Percentiles rank a stretch among this genome's conserved stretches.
Evolutionary conservation across 129 eudicot genomes (phyloP).

Genomic region (Lonicera japonica): DNA sequence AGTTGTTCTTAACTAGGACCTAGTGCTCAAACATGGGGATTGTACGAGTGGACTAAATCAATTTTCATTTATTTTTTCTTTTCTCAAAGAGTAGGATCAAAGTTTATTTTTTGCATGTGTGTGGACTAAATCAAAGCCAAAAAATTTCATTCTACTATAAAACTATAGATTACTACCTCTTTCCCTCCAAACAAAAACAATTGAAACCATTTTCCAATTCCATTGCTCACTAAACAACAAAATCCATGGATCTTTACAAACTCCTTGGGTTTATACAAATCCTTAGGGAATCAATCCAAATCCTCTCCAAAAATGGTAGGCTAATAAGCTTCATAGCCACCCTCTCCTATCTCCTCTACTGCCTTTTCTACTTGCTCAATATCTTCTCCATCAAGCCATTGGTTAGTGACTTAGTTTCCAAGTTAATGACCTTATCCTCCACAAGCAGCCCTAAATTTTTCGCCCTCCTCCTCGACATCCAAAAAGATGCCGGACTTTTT

Average conservation of each 20-base stretch:
- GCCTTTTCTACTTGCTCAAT: constrained; percentile 15
- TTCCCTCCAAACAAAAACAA: too few relatives aligned
- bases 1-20: too few relatives aligned
- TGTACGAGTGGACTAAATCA: too few relatives aligned
- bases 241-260: neutral
- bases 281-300: constrained; percentile 30
- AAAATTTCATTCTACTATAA: too few relatives aligned
- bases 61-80: too few relatives aligned
- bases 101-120: too few relatives aligned
- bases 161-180: too few relatives aligned
- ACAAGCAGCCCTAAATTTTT: constrained; percentile 12
- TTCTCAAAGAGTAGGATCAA: too few relatives aligned
- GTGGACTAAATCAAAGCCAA: too few relatives aligned
- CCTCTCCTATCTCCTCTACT: constrained; percentile 18
- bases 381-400: constrained; percentile 8
- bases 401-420: neutral
- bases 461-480: constrained; percentile 15
- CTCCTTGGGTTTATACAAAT: constrained; percentile 22
- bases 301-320: constrained; percentile 39
- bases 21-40: too few relatives aligned
- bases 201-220: neutral
- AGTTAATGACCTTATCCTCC: neutral
- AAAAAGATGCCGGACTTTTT: constrained; percentile 18
- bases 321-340: constrained; percentile 24
- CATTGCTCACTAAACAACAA: too few relatives aligned